Evolutionary conservation across 1,284 basidiomycete genomes (phyloP), one percentile per base, ranked within the genome.

Genomic region (Ustilago bromivora): DNA sequence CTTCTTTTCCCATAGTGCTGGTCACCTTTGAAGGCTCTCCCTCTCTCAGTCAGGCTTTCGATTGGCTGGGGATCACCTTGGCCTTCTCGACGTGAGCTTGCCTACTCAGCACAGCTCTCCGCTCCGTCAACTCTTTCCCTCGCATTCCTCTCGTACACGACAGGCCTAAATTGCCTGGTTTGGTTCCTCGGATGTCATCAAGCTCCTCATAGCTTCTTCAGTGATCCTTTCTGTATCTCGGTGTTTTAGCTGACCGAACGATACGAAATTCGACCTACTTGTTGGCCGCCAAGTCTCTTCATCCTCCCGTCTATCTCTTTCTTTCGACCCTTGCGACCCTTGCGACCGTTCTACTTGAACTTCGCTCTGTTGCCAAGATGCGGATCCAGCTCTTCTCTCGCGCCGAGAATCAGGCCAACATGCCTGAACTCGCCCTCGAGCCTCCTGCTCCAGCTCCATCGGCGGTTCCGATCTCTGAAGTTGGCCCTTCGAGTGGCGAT

Each of bases 171-270:
- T 51, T 52, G 31, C 40, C 35, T 56, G 43, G 65, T 31, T 52
- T 10, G 17, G 6, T 38, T 32, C 61, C 36, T 66, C 36, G 61
- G 13, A 73, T 73, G 71, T 57, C 28, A 31, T 35, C 19, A 9
- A 55, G 66, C 61, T 51, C 23, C 32, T 58, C 32, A 19, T 65
- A 68, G 65, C 65, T 55, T 40, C 51, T 40, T 9, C 23, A 31
- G 12, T 34, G 41, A 4, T 46, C 31, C 53, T 55, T 38, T 15
- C 31, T 61, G 61, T 68, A 68, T 73, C 65, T 66, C 67, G 67
- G 72, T 75, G 72, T 75, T 64, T 75, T 70, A 70, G 72, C 72
- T 75, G 72, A 75, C 67, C 72, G 72, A 75, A 68, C 52, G 71
- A 73, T 67, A 67, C 71, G 61, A 71, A 57, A 61, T 49, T 7